Evolutionary conservation across 2,329 filamentous ascomycete genomes (phyloP).

Genomic region (Calonectria honghensis): DNA sequence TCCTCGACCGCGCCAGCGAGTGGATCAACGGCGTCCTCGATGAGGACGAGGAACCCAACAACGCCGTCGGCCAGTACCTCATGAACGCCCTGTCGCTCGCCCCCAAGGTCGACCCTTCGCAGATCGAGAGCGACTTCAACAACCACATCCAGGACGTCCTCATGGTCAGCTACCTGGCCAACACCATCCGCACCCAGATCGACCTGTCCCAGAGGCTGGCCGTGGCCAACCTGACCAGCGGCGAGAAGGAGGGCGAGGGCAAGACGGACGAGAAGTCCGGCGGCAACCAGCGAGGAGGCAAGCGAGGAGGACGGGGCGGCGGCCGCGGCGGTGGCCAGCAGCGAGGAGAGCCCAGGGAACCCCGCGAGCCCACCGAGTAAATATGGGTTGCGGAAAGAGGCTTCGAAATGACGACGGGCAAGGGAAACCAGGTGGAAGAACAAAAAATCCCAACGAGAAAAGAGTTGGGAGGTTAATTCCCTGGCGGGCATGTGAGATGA

Average conservation of each 20-base stretch:
- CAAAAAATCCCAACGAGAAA: conserved; percentile 45
- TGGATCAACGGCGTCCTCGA: conserved; percentile 96
- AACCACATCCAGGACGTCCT: conserved; percentile 99
- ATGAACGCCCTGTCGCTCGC: conserved; percentile 95
- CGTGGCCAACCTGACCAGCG: conserved; percentile 78
- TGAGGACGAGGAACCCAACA: conserved; percentile 92
- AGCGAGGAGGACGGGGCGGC: conserved; percentile 71
- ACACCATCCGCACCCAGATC: conserved; percentile 99
- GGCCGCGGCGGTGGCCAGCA: conserved; percentile 71
- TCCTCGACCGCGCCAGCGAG: conserved; percentile 92
- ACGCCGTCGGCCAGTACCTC: conserved; percentile 93
- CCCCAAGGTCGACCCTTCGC: conserved; percentile 92
- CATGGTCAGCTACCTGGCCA: conserved; percentile 97
- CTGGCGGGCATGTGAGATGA: conserved; percentile 55
- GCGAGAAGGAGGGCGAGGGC: conserved; percentile 70
- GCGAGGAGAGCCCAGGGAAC: conserved; percentile 69
- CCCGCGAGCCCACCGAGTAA: conserved; percentile 61
- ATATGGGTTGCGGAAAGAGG: conserved; percentile 12
- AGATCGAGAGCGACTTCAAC: conserved; percentile 99
- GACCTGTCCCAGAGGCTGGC: conserved; percentile 96
- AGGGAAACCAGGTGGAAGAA: conserved; percentile 44
- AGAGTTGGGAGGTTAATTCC: conserved; percentile 44
- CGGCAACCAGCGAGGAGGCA: conserved; percentile 69
- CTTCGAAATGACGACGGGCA: conserved; percentile 11
- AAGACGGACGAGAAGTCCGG: conserved; percentile 65